phyloP scores from a whole-genome alignment of 2,329 filamentous ascomycete genomes.

The Aspergillus pseudoviridinutans region DNA sequence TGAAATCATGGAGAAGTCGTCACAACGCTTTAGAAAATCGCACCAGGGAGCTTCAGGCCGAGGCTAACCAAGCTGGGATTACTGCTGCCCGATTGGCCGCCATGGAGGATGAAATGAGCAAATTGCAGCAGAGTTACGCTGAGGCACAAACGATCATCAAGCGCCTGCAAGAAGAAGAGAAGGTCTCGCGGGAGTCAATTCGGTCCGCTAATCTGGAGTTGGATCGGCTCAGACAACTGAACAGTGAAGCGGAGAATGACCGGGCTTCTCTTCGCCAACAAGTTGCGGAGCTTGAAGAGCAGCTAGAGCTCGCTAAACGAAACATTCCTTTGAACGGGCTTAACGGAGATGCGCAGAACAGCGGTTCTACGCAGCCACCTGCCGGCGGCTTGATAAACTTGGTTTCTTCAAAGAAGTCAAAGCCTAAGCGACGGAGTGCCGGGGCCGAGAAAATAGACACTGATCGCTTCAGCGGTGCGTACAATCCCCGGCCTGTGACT shows the following conservation, averaged over 20 bases:
- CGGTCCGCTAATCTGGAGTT: constrained; percentile 75
- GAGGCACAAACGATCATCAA: constrained; percentile 90
- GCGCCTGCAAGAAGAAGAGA: constrained; percentile 91
- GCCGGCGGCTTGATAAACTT: constrained; percentile 87
- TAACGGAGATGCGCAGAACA: constrained; percentile 61
- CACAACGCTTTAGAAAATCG: constrained; percentile 86
- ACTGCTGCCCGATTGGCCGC: constrained; percentile 82
- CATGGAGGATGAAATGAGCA: constrained; percentile 95
- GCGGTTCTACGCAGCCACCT: constrained; percentile 52
- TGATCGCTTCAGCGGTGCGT: constrained; percentile 86
- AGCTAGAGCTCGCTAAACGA: constrained; percentile 81
- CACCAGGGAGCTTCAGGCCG: constrained; percentile 89
- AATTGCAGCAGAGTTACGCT: constrained; percentile 81
- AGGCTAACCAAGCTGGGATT: constrained; percentile 97
- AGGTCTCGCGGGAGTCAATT: constrained; percentile 75
- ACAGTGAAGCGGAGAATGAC: constrained; percentile 74
- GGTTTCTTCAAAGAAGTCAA: constrained; percentile 94
- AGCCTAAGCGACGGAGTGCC: constrained; percentile 73
- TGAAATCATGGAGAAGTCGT: constrained; percentile 92
- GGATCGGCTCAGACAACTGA: constrained; percentile 71
- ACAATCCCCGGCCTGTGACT: constrained; percentile 91
- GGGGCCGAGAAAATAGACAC: constrained; percentile 79
- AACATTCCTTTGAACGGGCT: constrained; percentile 65
- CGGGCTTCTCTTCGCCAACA: constrained; percentile 83
- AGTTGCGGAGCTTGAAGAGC: constrained; percentile 83